These are phyloP conservation scores for Saccharomycopsis capsularis DNA, from an alignment of 805 yeast genomes.

Conservation along the genomic window DNA sequence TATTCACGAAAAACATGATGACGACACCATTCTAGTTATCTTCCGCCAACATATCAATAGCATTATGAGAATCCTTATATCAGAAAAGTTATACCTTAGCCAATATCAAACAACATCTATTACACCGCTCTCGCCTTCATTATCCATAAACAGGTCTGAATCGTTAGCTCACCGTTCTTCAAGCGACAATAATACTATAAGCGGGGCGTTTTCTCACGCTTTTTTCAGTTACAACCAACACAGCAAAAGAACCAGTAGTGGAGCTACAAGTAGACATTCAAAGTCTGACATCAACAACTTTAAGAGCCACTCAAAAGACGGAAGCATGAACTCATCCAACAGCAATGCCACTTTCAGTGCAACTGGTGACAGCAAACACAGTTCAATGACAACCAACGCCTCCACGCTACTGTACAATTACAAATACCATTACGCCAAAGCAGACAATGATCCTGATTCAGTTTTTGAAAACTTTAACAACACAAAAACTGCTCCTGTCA, in stretches of 20 bases:
- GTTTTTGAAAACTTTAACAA: too few relatives aligned
- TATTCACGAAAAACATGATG: slow-evolving; percentile 40
- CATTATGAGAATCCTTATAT: slow-evolving; percentile 24
- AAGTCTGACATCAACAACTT: too few relatives aligned
- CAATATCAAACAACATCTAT: not conserved
- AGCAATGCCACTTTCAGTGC: not conserved
- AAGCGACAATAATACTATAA: too few relatives aligned
- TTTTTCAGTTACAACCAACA: too few relatives aligned
- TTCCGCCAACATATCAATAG: slow-evolving; percentile 41
- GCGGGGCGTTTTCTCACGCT: not conserved
- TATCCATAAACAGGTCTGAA: not conserved
- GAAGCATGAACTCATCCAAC: not conserved
- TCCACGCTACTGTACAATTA: not conserved
- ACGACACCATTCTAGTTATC: slow-evolving; percentile 39
- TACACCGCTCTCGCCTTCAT: not conserved
- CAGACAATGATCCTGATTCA: too few relatives aligned
- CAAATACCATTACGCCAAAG: not conserved
- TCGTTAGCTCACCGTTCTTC: not conserved
- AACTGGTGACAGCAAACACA: not conserved
- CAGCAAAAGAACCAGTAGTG: too few relatives aligned
- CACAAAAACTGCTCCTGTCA: too few relatives aligned
- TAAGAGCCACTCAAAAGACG: not conserved
- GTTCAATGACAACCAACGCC: slow-evolving; percentile 4
- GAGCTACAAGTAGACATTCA: too few relatives aligned
- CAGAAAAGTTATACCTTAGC: not conserved